Percentiles rank a stretch among this genome's conserved stretches.
phyloP scores from a whole-genome alignment of 2,329 filamentous ascomycete genomes.

The Clarireedia paspali region DNA sequence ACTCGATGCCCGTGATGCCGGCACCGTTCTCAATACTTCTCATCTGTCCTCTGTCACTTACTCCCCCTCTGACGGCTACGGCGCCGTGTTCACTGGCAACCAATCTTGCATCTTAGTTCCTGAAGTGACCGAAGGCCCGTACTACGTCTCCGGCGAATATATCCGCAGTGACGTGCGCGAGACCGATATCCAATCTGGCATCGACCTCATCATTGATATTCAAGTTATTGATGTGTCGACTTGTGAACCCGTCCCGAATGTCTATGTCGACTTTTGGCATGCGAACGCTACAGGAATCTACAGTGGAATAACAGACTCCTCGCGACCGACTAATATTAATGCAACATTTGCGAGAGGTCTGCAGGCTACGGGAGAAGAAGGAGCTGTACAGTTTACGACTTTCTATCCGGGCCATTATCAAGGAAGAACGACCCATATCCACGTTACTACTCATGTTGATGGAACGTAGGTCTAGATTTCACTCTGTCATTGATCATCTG shows the following conservation, averaged over 20 bases:
- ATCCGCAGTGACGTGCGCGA: conserved; percentile 39
- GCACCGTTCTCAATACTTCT: conserved; percentile 11
- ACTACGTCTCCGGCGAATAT: conserved; percentile 42
- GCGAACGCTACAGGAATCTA: conserved; percentile 42
- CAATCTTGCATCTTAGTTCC: conserved; percentile 28
- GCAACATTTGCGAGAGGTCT: conserved; percentile 36
- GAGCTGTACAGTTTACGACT: conserved; percentile 36
- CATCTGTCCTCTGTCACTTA: conserved; percentile 24
- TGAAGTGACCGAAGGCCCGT: conserved; percentile 32
- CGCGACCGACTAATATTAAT: conserved; percentile 33
- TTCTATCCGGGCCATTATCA: conserved; percentile 40
- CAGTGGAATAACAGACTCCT: conserved; percentile 36
- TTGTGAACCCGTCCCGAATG: conserved; percentile 41
- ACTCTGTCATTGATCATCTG: neutral
- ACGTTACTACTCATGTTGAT: conserved; percentile 39
- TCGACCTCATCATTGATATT: conserved; percentile 36
- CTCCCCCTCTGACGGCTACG: conserved; percentile 28
- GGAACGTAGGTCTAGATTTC: conserved; percentile 20
- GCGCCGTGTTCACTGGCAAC: conserved; percentile 22
- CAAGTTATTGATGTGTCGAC: conserved; percentile 48
- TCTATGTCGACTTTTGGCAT: conserved; percentile 45
- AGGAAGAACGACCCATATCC: conserved; percentile 40
- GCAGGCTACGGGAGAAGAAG: conserved; percentile 34
- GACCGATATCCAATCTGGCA: conserved; percentile 16
- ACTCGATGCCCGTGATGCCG: conserved; percentile 9